Evolutionary conservation across 176 grass and related monocot genomes (phyloP), one percentile per base, ranked within the genome.

Genomic region (Eremochloa ophiuroides): DNA sequence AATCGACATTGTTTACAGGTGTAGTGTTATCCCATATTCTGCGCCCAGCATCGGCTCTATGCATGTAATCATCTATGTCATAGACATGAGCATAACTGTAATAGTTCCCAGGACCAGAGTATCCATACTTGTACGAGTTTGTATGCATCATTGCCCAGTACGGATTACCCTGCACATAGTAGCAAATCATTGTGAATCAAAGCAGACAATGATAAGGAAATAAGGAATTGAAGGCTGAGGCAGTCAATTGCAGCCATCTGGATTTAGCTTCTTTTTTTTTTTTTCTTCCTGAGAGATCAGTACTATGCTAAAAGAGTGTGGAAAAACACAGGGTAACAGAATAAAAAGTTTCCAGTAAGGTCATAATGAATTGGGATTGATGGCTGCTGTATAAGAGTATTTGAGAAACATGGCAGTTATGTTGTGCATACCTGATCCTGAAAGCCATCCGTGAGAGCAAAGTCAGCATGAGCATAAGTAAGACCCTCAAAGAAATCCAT

Each of bases 401-500:
- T 46, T 66, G 18, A 72, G 83, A 68, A 93, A 65, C 38, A 44
- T 69, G 4, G 68, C 27, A 70, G 27, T 9, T 15, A 4, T 29
- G 13, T 62, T 11, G 59, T 62, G 66, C 42, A 34, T 83, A 98
- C 96, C 86, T 98, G 93, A 81, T 98, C 93, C 80, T 93, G 92
- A 43, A 93, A 89, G 62, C 88, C 86, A 82, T 91, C 92, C 68
- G 91, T 81, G 73, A 93, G 71, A 77, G 83, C 76, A 87, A 94
- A 80, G 94, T 90, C 86, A 82, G 93, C 85, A 58, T 98, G 90
- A 82, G 88, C 96, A 73, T 98, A 98, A 43, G 88, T 88, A 74
- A 98, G 90, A 42, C 92, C 90, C 80, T 98, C 96, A 76, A 98
- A 98, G 69, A 98, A 93, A 93, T 98, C 93, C 96, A 98, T 93